These are phyloP conservation scores for Obba rivulosa DNA, from an alignment of 768 basidiomycete species.

Conservation along the genomic window DNA sequence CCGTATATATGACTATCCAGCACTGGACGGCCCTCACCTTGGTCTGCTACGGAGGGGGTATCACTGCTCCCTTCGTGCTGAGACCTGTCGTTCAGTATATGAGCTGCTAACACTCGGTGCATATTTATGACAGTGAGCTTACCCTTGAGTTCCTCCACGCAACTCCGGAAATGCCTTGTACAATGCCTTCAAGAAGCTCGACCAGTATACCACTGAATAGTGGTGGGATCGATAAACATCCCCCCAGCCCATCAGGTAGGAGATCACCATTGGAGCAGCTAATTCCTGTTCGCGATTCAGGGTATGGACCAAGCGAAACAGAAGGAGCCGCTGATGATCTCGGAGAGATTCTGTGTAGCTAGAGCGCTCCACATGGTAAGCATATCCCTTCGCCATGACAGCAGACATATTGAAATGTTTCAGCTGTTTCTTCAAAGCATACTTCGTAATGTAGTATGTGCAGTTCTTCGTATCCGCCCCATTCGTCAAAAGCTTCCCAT, in stretches of 20 bases:
- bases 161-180: slow-evolving; percentile 17
- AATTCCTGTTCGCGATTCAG: slow-evolving; percentile 35
- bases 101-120: too few species aligned
- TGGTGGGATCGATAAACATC: slow-evolving; percentile 32
- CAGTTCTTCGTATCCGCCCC: slow-evolving; percentile 28
- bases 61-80: too few species aligned
- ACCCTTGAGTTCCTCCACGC: not conserved
- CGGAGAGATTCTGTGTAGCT: slow-evolving; percentile 16
- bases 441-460: slow-evolving; percentile 30
- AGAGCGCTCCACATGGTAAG: slow-evolving; percentile 20
- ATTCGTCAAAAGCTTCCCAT: slow-evolving; percentile 35
- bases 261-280: slow-evolving; percentile 31
- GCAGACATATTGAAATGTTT: slow-evolving; percentile 31
- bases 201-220: slow-evolving; percentile 32
- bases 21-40: too few species aligned
- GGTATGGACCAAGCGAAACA: slow-evolving; percentile 27
- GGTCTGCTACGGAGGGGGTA: too few species aligned
- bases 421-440: slow-evolving; percentile 32
- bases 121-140: not conserved
- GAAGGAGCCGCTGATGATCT: slow-evolving; percentile 23
- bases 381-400: slow-evolving; percentile 25
- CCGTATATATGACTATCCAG: too few species aligned
- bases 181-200: slow-evolving; percentile 18
- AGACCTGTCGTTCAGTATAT: too few species aligned
- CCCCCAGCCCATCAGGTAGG: slow-evolving; percentile 41